Base-by-base conservation (phyloP, 768 basidiomycete genomes). In the Podaxis pistillaris region DNA sequence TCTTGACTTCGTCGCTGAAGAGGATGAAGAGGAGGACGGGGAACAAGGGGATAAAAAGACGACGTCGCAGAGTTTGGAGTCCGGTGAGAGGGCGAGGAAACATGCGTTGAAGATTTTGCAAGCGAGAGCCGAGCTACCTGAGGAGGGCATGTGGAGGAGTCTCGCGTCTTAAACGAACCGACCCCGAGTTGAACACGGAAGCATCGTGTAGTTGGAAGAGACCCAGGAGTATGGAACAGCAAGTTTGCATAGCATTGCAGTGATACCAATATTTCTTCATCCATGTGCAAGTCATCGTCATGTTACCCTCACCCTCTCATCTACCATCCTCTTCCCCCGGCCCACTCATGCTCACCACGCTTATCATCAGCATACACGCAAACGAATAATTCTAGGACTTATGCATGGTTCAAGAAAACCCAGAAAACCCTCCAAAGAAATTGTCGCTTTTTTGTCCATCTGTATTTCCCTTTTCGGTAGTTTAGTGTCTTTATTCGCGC, bases 141-240 rank as follows among this genome's bases (percentile, higher is more conserved):
- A 81, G 63, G 82, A 81, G 62, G 87, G 90, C 40, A 91, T 92
- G 90, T 93, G 90, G 90, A 81, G 89, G 68, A 93, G 91, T 76
- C 76, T 93, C 68, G 90, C 86, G 28, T 72, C 70, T 41, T 72
- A 64, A 70, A 53, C 19, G 46, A 50, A 30, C 33, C 44, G 30
- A 46, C 19, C 30, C 58, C 1, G 46, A 38, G 26, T 22, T 54
- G 24, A 47, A 38, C 44, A 61, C 38, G 13, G 54, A 28, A 22
- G 41, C 26, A 36, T 36, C 26, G 19, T 9, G 30, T 1, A 22
- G 4, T 46, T 55, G 61, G 26, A 47, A 22, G 38, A 44, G 56
- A 22, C 26, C 22, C 6, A 24, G 28, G 17, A 33, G 46, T 17
- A 19, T 52, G 38, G 36, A 50, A 38, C 22, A 26, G 40, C 28